A percentile compares a stretch with the other conserved stretches of the same genome.
Evolutionary conservation across 2,329 filamentous ascomycete genomes (phyloP).

Genomic region (Cercospora zeina): DNA sequence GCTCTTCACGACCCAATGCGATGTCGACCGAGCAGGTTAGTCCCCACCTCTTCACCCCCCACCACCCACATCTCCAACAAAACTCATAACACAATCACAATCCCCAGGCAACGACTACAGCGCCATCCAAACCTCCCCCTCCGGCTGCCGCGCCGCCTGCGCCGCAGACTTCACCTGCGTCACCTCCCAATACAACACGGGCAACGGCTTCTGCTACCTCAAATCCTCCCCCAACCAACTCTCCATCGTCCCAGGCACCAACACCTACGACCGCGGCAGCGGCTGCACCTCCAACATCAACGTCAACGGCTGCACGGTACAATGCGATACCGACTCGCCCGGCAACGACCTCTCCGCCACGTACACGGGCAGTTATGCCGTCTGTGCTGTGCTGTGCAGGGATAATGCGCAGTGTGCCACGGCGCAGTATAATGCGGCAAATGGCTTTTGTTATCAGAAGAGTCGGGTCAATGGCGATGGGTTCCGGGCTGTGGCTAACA

Average conservation of each 20-base stretch:
- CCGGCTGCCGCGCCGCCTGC: background rate
- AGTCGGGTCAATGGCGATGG: background rate
- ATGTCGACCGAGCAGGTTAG: conserved; percentile 5
- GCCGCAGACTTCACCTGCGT: background rate
- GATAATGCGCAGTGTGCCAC: background rate
- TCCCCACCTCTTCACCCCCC: background rate
- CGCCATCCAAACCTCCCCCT: background rate
- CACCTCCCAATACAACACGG: background rate
- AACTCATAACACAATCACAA: background rate
- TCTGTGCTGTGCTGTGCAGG: background rate
- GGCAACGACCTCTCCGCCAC: background rate
- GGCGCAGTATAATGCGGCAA: background rate
- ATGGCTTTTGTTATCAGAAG: conserved; percentile 7
- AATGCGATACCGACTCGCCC: background rate
- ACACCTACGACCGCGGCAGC: conserved; percentile 5
- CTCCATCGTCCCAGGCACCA: background rate
- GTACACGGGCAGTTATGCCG: background rate
- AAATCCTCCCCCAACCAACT: conserved; percentile 3
- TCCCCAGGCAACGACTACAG: background rate
- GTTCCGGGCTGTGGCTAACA: background rate
- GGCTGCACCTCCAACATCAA: conserved; percentile 10
- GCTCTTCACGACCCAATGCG: conserved; percentile 1
- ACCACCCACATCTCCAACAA: background rate
- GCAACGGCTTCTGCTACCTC: conserved; percentile 11
- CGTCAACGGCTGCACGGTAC: conserved; percentile 6